These are phyloP conservation scores for Chaetomium fimeti DNA, from an alignment of 495 filamentous ascomycete species.

Conservation along the genomic window DNA sequence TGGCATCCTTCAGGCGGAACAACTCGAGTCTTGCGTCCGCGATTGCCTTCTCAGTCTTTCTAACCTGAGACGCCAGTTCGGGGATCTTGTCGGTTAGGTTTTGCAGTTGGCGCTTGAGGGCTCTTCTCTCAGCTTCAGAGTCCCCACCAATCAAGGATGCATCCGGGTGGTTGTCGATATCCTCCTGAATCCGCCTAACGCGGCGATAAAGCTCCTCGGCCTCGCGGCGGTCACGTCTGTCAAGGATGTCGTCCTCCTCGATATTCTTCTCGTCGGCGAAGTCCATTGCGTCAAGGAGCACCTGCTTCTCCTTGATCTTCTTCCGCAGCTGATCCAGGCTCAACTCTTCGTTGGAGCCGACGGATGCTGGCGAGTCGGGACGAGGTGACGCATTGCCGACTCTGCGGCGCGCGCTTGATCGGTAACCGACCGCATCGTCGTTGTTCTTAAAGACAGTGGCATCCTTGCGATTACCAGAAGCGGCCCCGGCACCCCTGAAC, in stretches of 20 bases:
- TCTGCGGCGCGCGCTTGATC: slow-evolving; percentile 87
- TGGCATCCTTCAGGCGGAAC: slow-evolving; percentile 90
- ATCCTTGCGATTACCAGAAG: slow-evolving; percentile 68
- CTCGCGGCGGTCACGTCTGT: slow-evolving; percentile 85
- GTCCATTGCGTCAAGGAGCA: slow-evolving; percentile 95
- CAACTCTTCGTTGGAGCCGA: slow-evolving; percentile 71
- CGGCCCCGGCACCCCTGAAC: slow-evolving; percentile 59
- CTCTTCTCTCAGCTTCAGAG: slow-evolving; percentile 79
- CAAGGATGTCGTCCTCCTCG: slow-evolving; percentile 89
- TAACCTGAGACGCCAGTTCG: slow-evolving; percentile 85
- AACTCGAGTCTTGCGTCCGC: slow-evolving; percentile 90
- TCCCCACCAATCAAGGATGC: slow-evolving; percentile 69
- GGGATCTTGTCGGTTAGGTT: slow-evolving; percentile 85
- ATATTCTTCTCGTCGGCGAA: slow-evolving; percentile 87
- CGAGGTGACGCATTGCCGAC: slow-evolving; percentile 74
- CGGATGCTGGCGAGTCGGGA: slow-evolving; percentile 70
- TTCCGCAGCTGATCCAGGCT: slow-evolving; percentile 85
- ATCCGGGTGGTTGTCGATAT: slow-evolving; percentile 90
- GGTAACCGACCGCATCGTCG: slow-evolving; percentile 84
- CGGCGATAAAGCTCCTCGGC: slow-evolving; percentile 92
- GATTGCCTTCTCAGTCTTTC: slow-evolving; percentile 87
- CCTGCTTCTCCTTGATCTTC: slow-evolving; percentile 90
- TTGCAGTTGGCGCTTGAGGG: slow-evolving; percentile 85
- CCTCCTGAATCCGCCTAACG: slow-evolving; percentile 91
- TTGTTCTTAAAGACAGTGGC: slow-evolving; percentile 97